A percentile compares a stretch with the other conserved stretches of the same genome.
These are phyloP conservation scores for Fragilariopsis cylindrus DNA, from an alignment of 108 stramenopile species.

Conservation along the genomic window DNA sequence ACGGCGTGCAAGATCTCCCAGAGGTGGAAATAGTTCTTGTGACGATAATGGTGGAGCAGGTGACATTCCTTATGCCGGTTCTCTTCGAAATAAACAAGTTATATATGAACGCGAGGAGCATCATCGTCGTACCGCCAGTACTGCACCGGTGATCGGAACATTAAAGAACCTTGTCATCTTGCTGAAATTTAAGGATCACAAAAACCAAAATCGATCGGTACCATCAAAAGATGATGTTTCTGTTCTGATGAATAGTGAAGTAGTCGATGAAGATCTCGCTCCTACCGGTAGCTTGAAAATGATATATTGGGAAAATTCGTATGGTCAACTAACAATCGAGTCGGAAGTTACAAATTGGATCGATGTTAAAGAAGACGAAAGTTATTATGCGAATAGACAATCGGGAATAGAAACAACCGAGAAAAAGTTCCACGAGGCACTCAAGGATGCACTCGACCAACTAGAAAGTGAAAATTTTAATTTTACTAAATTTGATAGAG, in stretches of 20 bases:
- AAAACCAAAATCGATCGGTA: slow-evolving; percentile 12
- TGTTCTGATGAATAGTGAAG: slow-evolving; percentile 33
- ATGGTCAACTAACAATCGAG: slow-evolving; percentile 31
- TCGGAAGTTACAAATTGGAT: slow-evolving; percentile 37
- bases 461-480: slow-evolving; percentile 3
- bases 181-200: slow-evolving; percentile 38
- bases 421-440: slow-evolving; percentile 19
- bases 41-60: background rate
- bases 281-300: slow-evolving; percentile 37
- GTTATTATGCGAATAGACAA: slow-evolving; percentile 25
- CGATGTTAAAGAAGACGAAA: slow-evolving; percentile 15
- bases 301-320: slow-evolving; percentile 37
- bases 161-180: slow-evolving; percentile 38
- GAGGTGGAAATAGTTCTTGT: background rate
- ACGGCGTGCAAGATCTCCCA: background rate
- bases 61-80: background rate
- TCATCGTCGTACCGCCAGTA: slow-evolving; percentile 9
- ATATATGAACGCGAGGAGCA: background rate
- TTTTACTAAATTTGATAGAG: slow-evolving; percentile 28
- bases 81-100: background rate
- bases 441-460: slow-evolving; percentile 18
- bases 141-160: slow-evolving; percentile 11
- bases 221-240: slow-evolving; percentile 32
- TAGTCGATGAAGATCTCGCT: slow-evolving; percentile 13
- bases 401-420: slow-evolving; percentile 20